phyloP scores from a whole-genome alignment of 768 basidiomycete species.

The Suillus sp. region DNA sequence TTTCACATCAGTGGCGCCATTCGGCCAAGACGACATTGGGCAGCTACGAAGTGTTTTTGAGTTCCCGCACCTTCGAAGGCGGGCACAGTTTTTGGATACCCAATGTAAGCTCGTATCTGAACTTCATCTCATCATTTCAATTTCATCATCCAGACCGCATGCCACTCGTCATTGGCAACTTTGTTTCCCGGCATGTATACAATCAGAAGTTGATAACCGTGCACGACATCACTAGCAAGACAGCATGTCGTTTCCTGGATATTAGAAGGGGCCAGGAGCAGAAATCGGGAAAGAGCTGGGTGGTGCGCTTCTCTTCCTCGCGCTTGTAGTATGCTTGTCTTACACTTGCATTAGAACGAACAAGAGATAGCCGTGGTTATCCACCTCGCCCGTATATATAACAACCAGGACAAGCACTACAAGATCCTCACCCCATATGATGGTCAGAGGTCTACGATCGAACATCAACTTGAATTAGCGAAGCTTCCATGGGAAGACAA shows the following conservation, averaged over 20 bases:
- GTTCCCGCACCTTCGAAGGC: constrained; percentile 52
- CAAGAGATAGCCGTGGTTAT: constrained; percentile 55
- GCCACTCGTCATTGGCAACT: constrained; percentile 71
- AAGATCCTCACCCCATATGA: constrained; percentile 82
- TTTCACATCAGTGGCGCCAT: constrained; percentile 63
- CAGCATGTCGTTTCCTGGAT: constrained; percentile 43
- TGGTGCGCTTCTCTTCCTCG: background rate
- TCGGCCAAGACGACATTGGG: constrained; percentile 68
- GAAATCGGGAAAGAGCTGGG: constrained; percentile 36
- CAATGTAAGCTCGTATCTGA: constrained; percentile 57
- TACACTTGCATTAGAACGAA: constrained; percentile 50
- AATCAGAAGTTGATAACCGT: constrained; percentile 54
- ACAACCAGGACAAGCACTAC: constrained; percentile 48
- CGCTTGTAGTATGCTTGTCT: background rate
- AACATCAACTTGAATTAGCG: constrained; percentile 49
- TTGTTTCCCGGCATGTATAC: constrained; percentile 72
- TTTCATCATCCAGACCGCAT: constrained; percentile 63
- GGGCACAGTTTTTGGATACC: constrained; percentile 59
- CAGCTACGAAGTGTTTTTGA: constrained; percentile 80
- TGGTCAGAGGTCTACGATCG: constrained; percentile 61
- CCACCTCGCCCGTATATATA: constrained; percentile 53
- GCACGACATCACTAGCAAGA: constrained; percentile 44
- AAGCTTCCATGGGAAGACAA: constrained; percentile 61
- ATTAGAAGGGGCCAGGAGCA: constrained; percentile 35
- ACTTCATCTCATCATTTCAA: constrained; percentile 11